A percentile compares a stretch with the other conserved stretches of the same genome.
These are phyloP conservation scores for Camptophora hylomeconis DNA, from an alignment of 2,329 filamentous ascomycete genomes.

Conservation along the genomic window DNA sequence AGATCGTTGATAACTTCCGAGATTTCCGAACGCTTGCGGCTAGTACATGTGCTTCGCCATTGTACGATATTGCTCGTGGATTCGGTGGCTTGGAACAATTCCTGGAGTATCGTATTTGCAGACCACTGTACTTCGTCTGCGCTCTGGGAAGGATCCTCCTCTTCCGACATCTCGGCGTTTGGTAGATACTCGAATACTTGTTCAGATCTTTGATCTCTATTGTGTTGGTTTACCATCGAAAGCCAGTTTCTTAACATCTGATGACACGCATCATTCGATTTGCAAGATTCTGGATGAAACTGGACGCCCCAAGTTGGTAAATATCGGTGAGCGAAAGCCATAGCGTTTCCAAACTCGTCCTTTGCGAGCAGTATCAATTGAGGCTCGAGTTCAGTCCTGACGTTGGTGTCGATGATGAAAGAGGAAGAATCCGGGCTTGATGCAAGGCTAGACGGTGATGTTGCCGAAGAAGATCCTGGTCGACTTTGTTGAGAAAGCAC, in stretches of 20 bases:
- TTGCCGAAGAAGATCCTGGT: slow-evolving; percentile 10
- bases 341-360: slow-evolving; percentile 49
- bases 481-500: slow-evolving; percentile 4
- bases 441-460: no score
- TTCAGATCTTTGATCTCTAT: no score
- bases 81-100: not conserved
- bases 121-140: no score
- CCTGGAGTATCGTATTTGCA: no score
- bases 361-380: slow-evolving; percentile 48
- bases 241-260: slow-evolving; percentile 66
- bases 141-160: no score
- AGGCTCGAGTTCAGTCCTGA: slow-evolving; percentile 24
- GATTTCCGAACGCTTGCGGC: no score
- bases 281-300: slow-evolving; percentile 86
- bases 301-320: slow-evolving; percentile 79
- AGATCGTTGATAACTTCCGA: not conserved
- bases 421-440: no score
- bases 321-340: slow-evolving; percentile 55
- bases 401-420: no score
- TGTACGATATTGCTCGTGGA: not conserved
- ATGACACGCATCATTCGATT: slow-evolving; percentile 50
- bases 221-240: slow-evolving; percentile 49
- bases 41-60: not conserved
- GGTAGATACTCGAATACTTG: no score
- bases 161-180: no score